Conservation (phyloP, 192 early-diverging fungal genomes). For the Dimargaris verticillata region DNA sequence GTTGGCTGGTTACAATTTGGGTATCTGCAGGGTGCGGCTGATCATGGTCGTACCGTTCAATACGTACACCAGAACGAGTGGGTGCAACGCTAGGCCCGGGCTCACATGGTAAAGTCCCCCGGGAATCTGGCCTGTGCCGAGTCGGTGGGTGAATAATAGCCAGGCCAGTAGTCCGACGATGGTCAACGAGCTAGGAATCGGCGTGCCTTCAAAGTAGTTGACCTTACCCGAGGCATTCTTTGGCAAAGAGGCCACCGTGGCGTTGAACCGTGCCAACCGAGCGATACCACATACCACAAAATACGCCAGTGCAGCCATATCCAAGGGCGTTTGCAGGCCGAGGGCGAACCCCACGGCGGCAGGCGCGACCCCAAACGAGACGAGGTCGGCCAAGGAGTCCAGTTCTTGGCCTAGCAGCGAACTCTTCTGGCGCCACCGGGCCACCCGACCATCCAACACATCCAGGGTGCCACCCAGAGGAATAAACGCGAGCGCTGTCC, state of each 20-base stretch:
- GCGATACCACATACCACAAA: slow-evolving; percentile 80
- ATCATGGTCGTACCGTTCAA: slow-evolving; percentile 70
- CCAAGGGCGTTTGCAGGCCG: slow-evolving; percentile 69
- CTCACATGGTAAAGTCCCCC: slow-evolving; percentile 36
- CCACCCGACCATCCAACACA: slow-evolving; percentile 63
- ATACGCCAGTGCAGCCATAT: slow-evolving; percentile 56
- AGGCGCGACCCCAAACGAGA: slow-evolving; percentile 67
- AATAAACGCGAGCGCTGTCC: slow-evolving; percentile 45
- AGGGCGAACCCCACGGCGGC: slow-evolving; percentile 69
- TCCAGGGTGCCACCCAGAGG: slow-evolving; percentile 53
- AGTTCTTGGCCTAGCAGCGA: slow-evolving; percentile 77
- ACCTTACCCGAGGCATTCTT: slow-evolving; percentile 66
- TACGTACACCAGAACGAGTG: slow-evolving; percentile 58
- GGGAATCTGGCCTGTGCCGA: slow-evolving; percentile 33
- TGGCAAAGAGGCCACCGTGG: slow-evolving; percentile 61
- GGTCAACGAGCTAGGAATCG: slow-evolving; percentile 63
- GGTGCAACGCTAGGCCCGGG: slow-evolving; percentile 55
- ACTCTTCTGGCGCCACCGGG: slow-evolving; percentile 57
- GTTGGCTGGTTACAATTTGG: slow-evolving; percentile 37
- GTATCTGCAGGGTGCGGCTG: slow-evolving; percentile 55
- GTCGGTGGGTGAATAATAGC: slow-evolving; percentile 22
- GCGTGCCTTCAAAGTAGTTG: slow-evolving; percentile 75
- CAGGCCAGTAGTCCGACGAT: slow-evolving; percentile 53
- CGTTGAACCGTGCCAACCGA: slow-evolving; percentile 75
- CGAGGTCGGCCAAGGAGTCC: slow-evolving; percentile 76